Conservation (phyloP, 148 eudicot species). For the Polygonum aviculare region DNA sequence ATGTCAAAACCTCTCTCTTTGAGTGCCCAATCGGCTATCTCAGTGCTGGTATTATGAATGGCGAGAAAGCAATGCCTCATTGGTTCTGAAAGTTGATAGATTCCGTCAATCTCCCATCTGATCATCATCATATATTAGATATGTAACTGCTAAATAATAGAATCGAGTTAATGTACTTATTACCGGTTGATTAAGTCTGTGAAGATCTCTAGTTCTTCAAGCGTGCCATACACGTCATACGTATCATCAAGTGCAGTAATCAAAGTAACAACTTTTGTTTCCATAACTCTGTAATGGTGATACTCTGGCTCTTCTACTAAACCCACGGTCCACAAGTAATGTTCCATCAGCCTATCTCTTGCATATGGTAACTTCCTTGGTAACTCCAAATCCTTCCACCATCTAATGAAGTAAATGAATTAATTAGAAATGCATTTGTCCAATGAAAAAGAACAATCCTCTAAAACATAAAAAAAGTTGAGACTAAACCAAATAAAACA, state of each 20-base stretch:
- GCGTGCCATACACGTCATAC: not conserved
- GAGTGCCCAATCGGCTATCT: not conserved
- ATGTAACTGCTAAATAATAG: too few relatives aligned
- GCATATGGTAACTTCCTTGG: not conserved
- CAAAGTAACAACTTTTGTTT: not conserved
- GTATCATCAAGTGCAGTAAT: not conserved
- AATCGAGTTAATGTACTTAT: not conserved
- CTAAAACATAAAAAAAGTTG: too few relatives aligned
- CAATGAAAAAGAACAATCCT: too few relatives aligned
- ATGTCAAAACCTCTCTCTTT: not conserved
- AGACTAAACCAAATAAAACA: too few relatives aligned
- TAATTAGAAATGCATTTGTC: too few relatives aligned
- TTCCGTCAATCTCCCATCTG: not conserved
- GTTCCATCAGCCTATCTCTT: not conserved
- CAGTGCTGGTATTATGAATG: not conserved
- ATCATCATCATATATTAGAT: not conserved
- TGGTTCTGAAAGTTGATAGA: not conserved
- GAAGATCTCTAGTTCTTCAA: not conserved
- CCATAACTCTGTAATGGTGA: not conserved
- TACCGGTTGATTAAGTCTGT: not conserved
- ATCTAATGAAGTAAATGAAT: not conserved
- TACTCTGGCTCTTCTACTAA: not conserved
- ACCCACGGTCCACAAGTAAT: not conserved
- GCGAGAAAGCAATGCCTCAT: not conserved
- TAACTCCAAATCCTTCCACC: not conserved